Conservation (phyloP, 495 filamentous ascomycete species). For the Podospora pseudoanserina region DNA sequence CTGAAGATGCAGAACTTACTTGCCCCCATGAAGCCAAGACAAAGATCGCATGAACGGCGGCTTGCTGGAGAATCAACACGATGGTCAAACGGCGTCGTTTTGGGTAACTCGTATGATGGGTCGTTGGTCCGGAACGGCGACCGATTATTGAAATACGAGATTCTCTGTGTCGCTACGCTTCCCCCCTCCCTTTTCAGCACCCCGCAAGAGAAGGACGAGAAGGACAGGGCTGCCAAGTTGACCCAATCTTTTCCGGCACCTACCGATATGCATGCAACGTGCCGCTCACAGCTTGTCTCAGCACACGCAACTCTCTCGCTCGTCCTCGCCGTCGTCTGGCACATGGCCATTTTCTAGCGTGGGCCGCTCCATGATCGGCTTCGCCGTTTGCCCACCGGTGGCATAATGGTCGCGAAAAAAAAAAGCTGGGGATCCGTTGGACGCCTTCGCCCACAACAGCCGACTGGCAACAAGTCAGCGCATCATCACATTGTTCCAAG, state of each 20-base stretch:
- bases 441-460: no score
- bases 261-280: not conserved
- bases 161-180: not conserved
- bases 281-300: no score
- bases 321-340: not conserved
- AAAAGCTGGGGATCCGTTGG: not conserved
- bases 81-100: not conserved
- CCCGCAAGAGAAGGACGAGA: not conserved
- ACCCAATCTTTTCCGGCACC: not conserved
- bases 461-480: no score
- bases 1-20: no score
- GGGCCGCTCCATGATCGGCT: not conserved
- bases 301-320: no score
- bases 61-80: not conserved
- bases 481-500: no score
- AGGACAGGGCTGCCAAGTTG: not conserved
- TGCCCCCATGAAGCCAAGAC: no score
- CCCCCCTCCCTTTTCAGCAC: conserved; percentile 2
- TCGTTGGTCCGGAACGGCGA: not conserved
- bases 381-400: not conserved
- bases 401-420: not conserved
- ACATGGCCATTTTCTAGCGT: not conserved
- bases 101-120: not conserved
- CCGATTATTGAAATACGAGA: not conserved
- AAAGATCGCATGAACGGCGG: not conserved